Evolutionary conservation across 2,329 filamentous ascomycete species (phyloP).

Genomic region (Aspergillus ibericus): DNA sequence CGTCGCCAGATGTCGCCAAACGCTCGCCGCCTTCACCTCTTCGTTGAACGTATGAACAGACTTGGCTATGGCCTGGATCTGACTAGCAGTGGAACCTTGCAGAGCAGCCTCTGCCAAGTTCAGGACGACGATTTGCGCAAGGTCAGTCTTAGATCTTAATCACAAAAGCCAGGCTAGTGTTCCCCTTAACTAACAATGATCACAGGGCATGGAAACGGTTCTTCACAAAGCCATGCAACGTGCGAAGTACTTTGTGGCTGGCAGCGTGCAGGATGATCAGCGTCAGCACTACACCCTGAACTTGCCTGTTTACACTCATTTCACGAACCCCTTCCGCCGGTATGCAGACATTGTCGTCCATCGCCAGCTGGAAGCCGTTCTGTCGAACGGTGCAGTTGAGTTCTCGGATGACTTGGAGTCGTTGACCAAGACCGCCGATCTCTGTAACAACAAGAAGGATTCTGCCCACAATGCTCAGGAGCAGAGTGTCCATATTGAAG

Average conservation of each 20-base stretch:
- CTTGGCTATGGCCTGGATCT: conserved; percentile 89
- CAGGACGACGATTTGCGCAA: conserved; percentile 86
- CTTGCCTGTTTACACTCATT: conserved; percentile 92
- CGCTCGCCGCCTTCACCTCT: conserved; percentile 81
- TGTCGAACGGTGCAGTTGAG: conserved; percentile 78
- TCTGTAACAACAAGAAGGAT: conserved; percentile 99
- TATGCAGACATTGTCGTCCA: conserved; percentile 96
- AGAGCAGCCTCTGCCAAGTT: conserved; percentile 93
- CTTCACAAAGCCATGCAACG: conserved; percentile 94
- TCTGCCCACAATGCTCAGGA: conserved; percentile 96
- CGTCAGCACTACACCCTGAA: conserved; percentile 91
- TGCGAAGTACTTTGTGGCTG: conserved; percentile 88
- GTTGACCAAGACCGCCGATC: conserved; percentile 87
- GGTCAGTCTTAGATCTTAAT: conserved; percentile 36
- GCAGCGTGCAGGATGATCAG: conserved; percentile 73
- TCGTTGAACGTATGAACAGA: conserved; percentile 88
- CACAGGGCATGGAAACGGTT: conserved; percentile 85
- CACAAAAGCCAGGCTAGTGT: not conserved
- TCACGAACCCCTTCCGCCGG: conserved; percentile 90
- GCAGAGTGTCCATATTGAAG: conserved; percentile 97
- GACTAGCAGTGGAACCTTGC: conserved; percentile 82
- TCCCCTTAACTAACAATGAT: not conserved
- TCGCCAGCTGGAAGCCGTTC: conserved; percentile 83
- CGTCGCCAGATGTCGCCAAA: conserved; percentile 85
- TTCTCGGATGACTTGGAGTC: conserved; percentile 87